Evolutionary conservation across 768 basidiomycete species (phyloP), one percentile per base, ranked within the genome.

Genomic region (Sutorius australiensis): DNA sequence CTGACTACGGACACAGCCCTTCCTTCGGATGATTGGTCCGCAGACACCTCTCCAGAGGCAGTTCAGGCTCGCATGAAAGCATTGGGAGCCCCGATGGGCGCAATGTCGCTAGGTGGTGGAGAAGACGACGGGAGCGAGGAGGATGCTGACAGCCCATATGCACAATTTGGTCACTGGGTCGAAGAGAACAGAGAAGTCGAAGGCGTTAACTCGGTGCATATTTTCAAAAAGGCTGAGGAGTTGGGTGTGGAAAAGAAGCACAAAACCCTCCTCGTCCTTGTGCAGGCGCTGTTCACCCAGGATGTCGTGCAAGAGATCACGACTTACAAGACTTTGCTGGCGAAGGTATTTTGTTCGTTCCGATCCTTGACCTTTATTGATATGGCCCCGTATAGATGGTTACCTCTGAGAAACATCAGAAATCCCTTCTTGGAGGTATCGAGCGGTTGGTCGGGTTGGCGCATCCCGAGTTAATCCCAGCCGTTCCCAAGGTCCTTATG

Each of bases 201-300:
- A 33, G 60, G 41, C 10, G 27, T 67, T 10, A 74, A 74, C 17
- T 73, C 75, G 5, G 76, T 88, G 46, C 82, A 86, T 21, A 81
- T 95, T 38, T 92, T 78, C 75, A 88, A 91, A 72, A 93, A 93
- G 74, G 88, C 88, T 1, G 87, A 95, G 64, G 94, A 95, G 46
- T 67, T 94, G 21, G 92, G 90, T 39, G 87, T 98, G 57, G 92
- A 90, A 66, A 94, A 90, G 77, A 98, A 97, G 72, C 92, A 98
- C 78, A 95, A 88, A 78, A 80, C 88, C 0, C 75, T 95, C 31
- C 79, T 87, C 55, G 84, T 93, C 40, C 74, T 99, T 49, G 87
- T 85, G 17, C 89, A 95, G 68, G 80, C 83, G 7, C 75, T 98
- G 51, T 98, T 98, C 72, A 86, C 86, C 8, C 80, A 80, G 38